Percentiles rank a stretch among this genome's conserved stretches.
These are phyloP conservation scores for Dicorynia guianensis DNA, from an alignment of 306 rosid genomes.

Conservation along the genomic window DNA sequence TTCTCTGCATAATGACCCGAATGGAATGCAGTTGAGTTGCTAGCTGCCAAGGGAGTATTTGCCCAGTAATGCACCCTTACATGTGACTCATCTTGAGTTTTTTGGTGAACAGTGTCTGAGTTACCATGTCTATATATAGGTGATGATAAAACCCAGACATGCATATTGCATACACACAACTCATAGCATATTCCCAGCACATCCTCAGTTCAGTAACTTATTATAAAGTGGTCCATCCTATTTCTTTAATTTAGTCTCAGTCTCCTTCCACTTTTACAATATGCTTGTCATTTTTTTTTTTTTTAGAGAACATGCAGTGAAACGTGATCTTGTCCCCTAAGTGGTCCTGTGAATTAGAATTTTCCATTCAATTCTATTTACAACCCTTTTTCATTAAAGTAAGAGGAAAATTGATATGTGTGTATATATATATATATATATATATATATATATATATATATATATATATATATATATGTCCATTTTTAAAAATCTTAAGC, in stretches of 20 bases:
- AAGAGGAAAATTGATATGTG: too few relatives aligned
- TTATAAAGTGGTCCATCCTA: constrained; percentile 40
- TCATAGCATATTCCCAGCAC: constrained; percentile 52
- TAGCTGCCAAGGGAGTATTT: constrained; percentile 65
- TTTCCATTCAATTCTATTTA: too few relatives aligned
- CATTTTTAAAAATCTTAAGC: too few relatives aligned
- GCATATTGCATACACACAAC: constrained; percentile 21
- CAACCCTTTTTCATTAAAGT: too few relatives aligned
- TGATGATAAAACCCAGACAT: constrained; percentile 28
- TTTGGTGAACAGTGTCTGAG: constrained; percentile 18
- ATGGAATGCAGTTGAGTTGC: constrained; percentile 10
- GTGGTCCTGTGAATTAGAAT: too few relatives aligned
- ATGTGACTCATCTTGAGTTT: constrained; percentile 6
- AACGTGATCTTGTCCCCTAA: neutral
- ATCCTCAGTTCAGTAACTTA: constrained; percentile 37
- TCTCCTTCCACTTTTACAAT: constrained; percentile 14
- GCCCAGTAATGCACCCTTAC: constrained; percentile 70
- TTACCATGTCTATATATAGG: constrained; percentile 38
- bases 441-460: too few relatives aligned
- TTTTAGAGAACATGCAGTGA: constrained; percentile 6
- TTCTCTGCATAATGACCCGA: neutral
- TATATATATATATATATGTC: too few relatives aligned
- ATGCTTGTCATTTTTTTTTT: too few relatives aligned
- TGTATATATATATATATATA: too few relatives aligned
- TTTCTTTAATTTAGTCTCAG: constrained; percentile 25